Conservation (phyloP, 2,329 filamentous ascomycete species). For the Akanthomyces dipterigenus region DNA sequence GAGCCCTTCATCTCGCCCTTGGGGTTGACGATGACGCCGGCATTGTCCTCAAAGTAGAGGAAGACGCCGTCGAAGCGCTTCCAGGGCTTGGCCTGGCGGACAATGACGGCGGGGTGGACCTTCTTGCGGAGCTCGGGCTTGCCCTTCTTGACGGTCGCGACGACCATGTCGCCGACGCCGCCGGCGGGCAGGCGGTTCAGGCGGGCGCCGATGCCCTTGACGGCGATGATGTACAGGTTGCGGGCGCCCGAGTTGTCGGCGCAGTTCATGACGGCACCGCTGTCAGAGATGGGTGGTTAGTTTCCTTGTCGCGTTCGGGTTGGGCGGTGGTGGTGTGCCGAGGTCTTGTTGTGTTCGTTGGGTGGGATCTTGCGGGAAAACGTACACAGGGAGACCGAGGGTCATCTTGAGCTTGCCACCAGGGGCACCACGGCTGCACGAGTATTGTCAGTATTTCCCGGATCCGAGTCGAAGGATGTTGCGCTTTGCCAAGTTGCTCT, state of each 20-base stretch:
- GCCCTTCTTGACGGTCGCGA: constrained; percentile 99
- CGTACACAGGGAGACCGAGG: constrained; percentile 99
- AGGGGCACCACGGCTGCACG: constrained; percentile 71
- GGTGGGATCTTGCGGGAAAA: constrained; percentile 26
- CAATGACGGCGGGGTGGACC: constrained; percentile 99
- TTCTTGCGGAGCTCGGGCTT: constrained; percentile 99
- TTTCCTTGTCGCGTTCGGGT: background rate
- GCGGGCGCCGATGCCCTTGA: constrained; percentile 96
- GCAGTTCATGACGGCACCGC: constrained; percentile 99
- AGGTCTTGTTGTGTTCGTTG: constrained; percentile 4
- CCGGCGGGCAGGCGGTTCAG: constrained; percentile 96
- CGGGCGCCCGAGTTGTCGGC: constrained; percentile 98
- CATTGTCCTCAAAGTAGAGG: constrained; percentile 99
- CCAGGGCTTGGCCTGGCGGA: constrained; percentile 99
- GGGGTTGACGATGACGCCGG: constrained; percentile 99
- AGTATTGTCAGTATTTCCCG: constrained; percentile 28
- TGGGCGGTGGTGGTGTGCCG: constrained; percentile 8
- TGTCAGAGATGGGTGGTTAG: constrained; percentile 34
- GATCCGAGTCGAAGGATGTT: constrained; percentile 1
- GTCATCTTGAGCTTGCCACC: constrained; percentile 99
- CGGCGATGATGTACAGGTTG: constrained; percentile 99
- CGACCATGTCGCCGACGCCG: constrained; percentile 99
- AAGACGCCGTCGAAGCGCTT: constrained; percentile 97
- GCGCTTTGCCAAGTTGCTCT: constrained; percentile 4
- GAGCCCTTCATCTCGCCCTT: constrained; percentile 99